Evolutionary conservation across 768 basidiomycete species (phyloP).

Genomic region (Cubamyces sp.): DNA sequence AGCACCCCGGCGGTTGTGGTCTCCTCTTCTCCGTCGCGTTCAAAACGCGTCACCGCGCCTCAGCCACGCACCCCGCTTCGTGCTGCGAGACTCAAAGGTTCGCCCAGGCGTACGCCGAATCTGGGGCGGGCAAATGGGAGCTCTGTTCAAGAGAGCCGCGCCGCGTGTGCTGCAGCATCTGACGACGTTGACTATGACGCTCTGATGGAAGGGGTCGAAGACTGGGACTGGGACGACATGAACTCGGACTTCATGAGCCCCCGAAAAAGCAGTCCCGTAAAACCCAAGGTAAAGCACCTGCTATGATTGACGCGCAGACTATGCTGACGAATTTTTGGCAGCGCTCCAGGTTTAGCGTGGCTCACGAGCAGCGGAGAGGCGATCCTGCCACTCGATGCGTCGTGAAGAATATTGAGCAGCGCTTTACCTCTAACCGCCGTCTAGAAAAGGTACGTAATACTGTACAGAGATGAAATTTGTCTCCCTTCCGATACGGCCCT

Average conservation of each 20-base stretch:
- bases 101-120: background rate
- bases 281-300: slow-evolving; percentile 5
- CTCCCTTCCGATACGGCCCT: too few relatives aligned
- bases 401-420: slow-evolving; percentile 51
- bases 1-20: slow-evolving; percentile 42
- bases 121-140: too few relatives aligned
- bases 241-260: slow-evolving; percentile 54
- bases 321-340: background rate
- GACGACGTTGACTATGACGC: slow-evolving; percentile 47
- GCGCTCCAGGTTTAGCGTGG: slow-evolving; percentile 1
- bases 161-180: background rate
- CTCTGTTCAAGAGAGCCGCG: background rate
- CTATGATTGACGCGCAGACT: background rate
- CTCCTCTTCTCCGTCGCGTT: slow-evolving; percentile 29
- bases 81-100: background rate
- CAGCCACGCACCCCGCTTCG: slow-evolving; percentile 15
- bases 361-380: slow-evolving; percentile 23
- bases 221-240: slow-evolving; percentile 72
- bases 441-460: slow-evolving; percentile 46
- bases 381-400: slow-evolving; percentile 58
- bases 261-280: slow-evolving; percentile 43
- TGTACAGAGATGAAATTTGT: too few relatives aligned
- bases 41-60: slow-evolving; percentile 5
- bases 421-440: slow-evolving; percentile 33
- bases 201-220: slow-evolving; percentile 67